Evolutionary conservation across 1,284 basidiomycete genomes (phyloP).

Genomic region (Vanrija humicola): DNA sequence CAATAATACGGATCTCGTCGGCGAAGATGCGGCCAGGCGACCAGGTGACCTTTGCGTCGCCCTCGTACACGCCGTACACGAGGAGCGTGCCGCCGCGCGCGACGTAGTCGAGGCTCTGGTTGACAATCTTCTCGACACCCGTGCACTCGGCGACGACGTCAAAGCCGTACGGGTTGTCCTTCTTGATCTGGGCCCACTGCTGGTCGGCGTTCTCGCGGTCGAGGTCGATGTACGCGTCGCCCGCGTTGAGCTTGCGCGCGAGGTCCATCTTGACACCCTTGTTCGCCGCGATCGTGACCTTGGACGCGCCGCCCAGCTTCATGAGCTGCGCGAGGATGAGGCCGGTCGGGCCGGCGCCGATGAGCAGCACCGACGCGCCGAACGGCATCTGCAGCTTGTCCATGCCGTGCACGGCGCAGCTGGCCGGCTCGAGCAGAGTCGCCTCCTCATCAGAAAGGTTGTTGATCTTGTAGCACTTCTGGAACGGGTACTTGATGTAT

Average conservation of each 20-base stretch:
- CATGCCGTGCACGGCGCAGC: constrained; percentile 81
- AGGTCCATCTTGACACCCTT: constrained; percentile 81
- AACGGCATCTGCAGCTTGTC: constrained; percentile 75
- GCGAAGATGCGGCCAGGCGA: constrained; percentile 77
- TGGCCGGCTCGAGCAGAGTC: constrained; percentile 79
- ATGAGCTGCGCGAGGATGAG: constrained; percentile 79
- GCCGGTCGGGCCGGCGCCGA: constrained; percentile 63
- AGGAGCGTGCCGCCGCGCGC: constrained; percentile 55
- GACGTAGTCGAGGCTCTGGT: constrained; percentile 77
- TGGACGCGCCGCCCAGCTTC: constrained; percentile 72
- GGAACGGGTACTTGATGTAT: constrained; percentile 64
- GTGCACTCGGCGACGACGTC: constrained; percentile 86
- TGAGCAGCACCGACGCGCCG: constrained; percentile 70
- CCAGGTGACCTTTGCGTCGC: constrained; percentile 74
- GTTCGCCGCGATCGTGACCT: constrained; percentile 73
- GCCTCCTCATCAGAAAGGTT: constrained; percentile 83
- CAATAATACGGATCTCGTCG: constrained; percentile 80
- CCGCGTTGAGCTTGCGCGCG: constrained; percentile 68
- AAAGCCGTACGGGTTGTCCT: constrained; percentile 76
- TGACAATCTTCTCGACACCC: constrained; percentile 72
- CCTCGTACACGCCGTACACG: constrained; percentile 61
- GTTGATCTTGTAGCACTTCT: constrained; percentile 76
- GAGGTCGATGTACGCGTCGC: constrained; percentile 76
- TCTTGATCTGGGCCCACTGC: constrained; percentile 73
- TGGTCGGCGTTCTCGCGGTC: constrained; percentile 68